phyloP scores from a whole-genome alignment of 164 flowering plant genomes.

The Macadamia integrifolia region DNA sequence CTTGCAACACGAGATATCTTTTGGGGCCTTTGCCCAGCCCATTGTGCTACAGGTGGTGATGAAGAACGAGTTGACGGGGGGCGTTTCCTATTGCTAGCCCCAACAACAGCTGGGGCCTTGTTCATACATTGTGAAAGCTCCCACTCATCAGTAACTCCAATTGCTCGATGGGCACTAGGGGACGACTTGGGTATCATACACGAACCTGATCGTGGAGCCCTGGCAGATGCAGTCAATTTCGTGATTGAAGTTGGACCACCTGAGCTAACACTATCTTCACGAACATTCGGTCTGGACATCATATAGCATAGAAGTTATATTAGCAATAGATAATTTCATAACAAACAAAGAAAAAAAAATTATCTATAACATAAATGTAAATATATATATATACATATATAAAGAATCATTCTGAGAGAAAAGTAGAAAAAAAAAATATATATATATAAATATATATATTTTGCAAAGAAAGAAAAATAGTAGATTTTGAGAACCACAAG shows the following conservation, averaged over 20 bases:
- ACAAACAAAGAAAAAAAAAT: neutral
- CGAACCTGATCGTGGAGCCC: conserved; percentile 71
- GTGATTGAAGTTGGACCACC: conserved; percentile 54
- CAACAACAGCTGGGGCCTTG: conserved; percentile 47
- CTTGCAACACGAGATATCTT: conserved; percentile 77
- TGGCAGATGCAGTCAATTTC: conserved; percentile 48
- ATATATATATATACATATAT: no score
- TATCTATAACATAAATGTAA: no score
- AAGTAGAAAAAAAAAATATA: no score
- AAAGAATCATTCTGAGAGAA: no score
- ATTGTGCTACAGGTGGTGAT: conserved; percentile 76
- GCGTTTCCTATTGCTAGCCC: conserved; percentile 61
- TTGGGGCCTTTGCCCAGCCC: conserved; percentile 84
- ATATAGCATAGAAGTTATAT: neutral
- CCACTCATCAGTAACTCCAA: conserved; percentile 53
- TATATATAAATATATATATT: no score
- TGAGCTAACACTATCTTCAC: conserved; percentile 50
- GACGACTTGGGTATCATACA: conserved; percentile 47
- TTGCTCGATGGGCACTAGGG: conserved; percentile 42
- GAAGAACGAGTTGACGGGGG: conserved; percentile 55
- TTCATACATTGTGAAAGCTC: conserved; percentile 52
- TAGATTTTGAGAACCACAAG: neutral
- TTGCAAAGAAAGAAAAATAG: neutral
- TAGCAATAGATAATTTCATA: neutral
- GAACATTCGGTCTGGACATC: conserved; percentile 42